Base-by-base conservation (phyloP, 352 stramenopile genomes). In the Globisporangium alternatum region DNA sequence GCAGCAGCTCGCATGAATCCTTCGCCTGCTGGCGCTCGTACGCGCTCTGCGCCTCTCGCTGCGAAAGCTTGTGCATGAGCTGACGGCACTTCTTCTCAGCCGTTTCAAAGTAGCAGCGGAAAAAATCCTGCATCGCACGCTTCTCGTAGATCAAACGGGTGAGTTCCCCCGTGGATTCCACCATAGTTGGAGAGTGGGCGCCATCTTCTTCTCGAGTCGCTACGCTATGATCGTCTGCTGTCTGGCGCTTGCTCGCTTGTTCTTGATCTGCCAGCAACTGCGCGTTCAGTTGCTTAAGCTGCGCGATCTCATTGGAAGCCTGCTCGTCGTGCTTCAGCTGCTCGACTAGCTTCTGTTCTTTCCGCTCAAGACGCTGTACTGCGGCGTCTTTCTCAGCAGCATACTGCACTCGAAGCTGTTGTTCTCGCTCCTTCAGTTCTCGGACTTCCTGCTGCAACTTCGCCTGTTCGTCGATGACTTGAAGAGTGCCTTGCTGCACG, bases 1-100 rank as follows among this genome's bases (percentile, higher is more conserved):
- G 44, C 30, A 57, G 52, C 3, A 44, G 35, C 8, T 44, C 52
- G 5, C 52, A 57, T 3, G 52, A 57, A 30, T 44, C 52, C n/a
- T 44, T 57, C n/a, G 31, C 52, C n/a, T 44, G 52, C 31, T 57
- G 52, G 3, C n/a, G 30, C 52, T 43, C 30, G 19, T 6, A 25
- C 31, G 31, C 52, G 10, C 31, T 68, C 59, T 68, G 64, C 25
- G 64, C 56, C 30, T 90, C 60, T 17, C 79, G 74, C 48, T 73
- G 43, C 3, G 68, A 52, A 35, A 88, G 49, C 39, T 69, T 54
- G 1, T 65, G 62, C 13, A 71, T 51, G 39, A 88, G 51, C 45
- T 68, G 47, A 1, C 61, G 66, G 63, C 77, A 87, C 33, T 88
- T 87, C 0, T 57, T 72, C 71, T 90, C 81, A 3, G 79, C 77